These are phyloP conservation scores for Aegilops sharonensis DNA, from an alignment of 176 grass and related monocot genomes.

Conservation along the genomic window DNA sequence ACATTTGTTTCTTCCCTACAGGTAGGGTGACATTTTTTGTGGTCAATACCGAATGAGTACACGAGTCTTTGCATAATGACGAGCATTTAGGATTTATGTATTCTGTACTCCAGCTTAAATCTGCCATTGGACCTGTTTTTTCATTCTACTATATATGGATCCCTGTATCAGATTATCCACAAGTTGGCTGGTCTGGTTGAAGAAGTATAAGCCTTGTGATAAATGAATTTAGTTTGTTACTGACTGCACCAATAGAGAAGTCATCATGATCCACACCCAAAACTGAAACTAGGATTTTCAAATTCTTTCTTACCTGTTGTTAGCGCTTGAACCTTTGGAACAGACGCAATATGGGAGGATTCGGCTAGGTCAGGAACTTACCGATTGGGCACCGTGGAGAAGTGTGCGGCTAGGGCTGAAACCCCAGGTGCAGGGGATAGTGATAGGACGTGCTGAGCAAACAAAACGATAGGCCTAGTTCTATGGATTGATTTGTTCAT, in stretches of 20 bases:
- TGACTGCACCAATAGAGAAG: background rate
- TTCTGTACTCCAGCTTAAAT: constrained; percentile 6
- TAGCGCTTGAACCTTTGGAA: background rate
- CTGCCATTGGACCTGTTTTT: background rate
- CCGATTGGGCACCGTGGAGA: background rate
- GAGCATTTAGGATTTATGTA: background rate
- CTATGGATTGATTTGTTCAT: background rate
- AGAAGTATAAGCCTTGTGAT: background rate
- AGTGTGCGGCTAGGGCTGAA: background rate
- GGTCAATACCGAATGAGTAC: constrained; percentile 8
- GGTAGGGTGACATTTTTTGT: constrained; percentile 2
- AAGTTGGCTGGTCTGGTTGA: constrained; percentile 5
- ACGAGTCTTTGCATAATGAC: background rate
- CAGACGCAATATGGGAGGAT: background rate
- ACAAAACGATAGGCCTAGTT: background rate
- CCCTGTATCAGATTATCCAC: background rate
- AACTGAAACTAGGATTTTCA: background rate
- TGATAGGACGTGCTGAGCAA: background rate
- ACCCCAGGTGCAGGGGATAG: background rate
- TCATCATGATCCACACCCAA: background rate
- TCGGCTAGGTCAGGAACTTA: background rate
- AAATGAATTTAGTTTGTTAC: constrained; percentile 2
- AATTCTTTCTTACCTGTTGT: constrained; percentile 18
- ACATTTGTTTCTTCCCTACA: background rate
- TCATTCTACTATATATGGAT: background rate